phyloP scores from a whole-genome alignment of 1,284 basidiomycete species.

The Ganoderma leucocontextum region DNA sequence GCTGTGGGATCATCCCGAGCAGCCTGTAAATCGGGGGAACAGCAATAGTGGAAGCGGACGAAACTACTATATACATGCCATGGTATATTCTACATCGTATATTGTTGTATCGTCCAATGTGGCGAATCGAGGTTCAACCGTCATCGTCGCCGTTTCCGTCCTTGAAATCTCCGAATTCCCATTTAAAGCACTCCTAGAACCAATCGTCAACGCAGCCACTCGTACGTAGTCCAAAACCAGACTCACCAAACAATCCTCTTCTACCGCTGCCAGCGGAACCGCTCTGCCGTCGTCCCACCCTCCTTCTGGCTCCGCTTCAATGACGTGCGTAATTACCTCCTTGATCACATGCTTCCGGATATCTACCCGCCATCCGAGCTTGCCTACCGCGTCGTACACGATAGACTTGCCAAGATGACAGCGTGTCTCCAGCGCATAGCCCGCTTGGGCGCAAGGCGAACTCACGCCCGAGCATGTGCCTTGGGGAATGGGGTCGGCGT shows the following conservation, averaged over 20 bases:
- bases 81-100: not conserved
- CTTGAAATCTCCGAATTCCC: slow-evolving; percentile 68
- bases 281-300: slow-evolving; percentile 48
- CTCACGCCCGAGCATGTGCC: slow-evolving; percentile 76
- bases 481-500: slow-evolving; percentile 83
- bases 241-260: slow-evolving; percentile 57
- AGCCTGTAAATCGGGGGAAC: not conserved
- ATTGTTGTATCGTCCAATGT: not conserved
- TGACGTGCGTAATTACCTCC: slow-evolving; percentile 76
- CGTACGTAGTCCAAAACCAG: not conserved
- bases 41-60: not conserved
- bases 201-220: not conserved
- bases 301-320: slow-evolving; percentile 67
- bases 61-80: not conserved
- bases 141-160: slow-evolving; percentile 31
- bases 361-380: slow-evolving; percentile 84
- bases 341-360: slow-evolving; percentile 83
- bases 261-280: slow-evolving; percentile 44
- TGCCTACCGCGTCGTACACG: slow-evolving; percentile 88
- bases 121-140: not conserved
- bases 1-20: too few relatives aligned
- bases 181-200: slow-evolving; percentile 69
- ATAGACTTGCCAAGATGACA: slow-evolving; percentile 76
- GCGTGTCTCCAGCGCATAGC: slow-evolving; percentile 77
- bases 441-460: slow-evolving; percentile 71